Evolutionary conservation across 2,329 filamentous ascomycete species (phyloP), one percentile per base, ranked within the genome.

Genomic region (Alternaria triticimaculans): DNA sequence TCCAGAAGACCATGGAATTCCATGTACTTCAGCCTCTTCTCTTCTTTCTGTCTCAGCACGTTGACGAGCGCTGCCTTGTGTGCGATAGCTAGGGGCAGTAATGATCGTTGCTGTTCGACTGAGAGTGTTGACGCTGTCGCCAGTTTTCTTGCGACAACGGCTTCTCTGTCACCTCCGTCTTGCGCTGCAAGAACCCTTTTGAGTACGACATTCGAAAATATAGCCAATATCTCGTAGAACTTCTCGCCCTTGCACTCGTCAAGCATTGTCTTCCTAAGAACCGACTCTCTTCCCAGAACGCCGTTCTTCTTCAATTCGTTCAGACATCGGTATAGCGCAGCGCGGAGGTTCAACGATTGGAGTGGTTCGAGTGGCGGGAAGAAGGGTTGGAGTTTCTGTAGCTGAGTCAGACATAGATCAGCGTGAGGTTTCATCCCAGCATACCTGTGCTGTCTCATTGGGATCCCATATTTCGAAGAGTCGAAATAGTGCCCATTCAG

Each of bases 181-280:
- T 83, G 82, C 76, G 45, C 82, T 0, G 85, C 82, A 1, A 92
- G 80, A 1, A 87, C 80, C 74, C 90, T 93, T 74, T 92, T 92
- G 65, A 98, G 79, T 1, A 97, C 94, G 0, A 89, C 87, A 14
- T 92, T 92, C 1, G 95, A 97, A 73, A 99, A 96, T 0, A 89
- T 85, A 4, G 93, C 89, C 26, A 98, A 85, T 1, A 97, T 83
- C 76, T 99, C 96, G 76, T 94, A 94, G 58, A 98, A 88, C 67
- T 93, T 90, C 58, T 97, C 94, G 6, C 95, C 95, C 69, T 92
- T 94, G 82, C 96, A 99, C 72, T 99, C 95, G 76, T 99, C 96
- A 55, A 99, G 84, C 92, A 97, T 97, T 0, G 93, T 97, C 83
- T 97, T 97, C 55, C 96, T 89, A 30, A 98, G 82, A 1, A 96